Evolutionary conservation across 148 eudicot genomes (phyloP).

Genomic region (Nepenthes gracilis): DNA sequence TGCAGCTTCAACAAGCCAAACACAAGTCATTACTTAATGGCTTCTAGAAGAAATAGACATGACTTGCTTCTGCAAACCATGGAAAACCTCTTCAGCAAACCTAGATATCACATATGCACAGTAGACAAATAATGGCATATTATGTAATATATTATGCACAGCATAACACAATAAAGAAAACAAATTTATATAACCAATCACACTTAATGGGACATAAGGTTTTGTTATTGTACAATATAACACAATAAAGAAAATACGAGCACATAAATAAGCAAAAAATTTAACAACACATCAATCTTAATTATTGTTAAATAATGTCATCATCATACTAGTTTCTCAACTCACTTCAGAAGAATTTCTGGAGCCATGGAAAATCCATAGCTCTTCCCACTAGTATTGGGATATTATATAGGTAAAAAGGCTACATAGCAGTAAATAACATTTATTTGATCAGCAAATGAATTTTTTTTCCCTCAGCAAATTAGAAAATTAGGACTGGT

Average conservation of each 20-base stretch:
- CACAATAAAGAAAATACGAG: neutral
- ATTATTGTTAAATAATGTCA: neutral
- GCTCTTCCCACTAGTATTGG: no score
- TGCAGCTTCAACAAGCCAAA: conserved; percentile 59
- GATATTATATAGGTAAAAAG: no score
- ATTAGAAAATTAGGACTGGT: no score
- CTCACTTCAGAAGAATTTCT: neutral
- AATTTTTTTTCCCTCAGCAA: no score
- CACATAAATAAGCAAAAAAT: neutral
- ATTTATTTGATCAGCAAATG: no score
- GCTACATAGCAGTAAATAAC: no score
- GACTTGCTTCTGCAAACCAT: conserved; percentile 83
- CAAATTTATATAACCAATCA: no score
- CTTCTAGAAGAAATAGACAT: conserved; percentile 75
- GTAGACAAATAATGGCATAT: neutral
- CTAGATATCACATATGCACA: conserved; percentile 25
- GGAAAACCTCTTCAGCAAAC: conserved; percentile 91
- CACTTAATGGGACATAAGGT: no score
- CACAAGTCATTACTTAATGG: conserved; percentile 69
- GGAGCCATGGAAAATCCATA: no score
- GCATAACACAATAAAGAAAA: no score
- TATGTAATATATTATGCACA: no score
- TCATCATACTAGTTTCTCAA: neutral
- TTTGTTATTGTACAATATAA: neutral
- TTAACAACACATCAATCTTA: neutral